Evolutionary conservation across 2,329 filamentous ascomycete species (phyloP).

Genomic region (Xylaria sp.): DNA sequence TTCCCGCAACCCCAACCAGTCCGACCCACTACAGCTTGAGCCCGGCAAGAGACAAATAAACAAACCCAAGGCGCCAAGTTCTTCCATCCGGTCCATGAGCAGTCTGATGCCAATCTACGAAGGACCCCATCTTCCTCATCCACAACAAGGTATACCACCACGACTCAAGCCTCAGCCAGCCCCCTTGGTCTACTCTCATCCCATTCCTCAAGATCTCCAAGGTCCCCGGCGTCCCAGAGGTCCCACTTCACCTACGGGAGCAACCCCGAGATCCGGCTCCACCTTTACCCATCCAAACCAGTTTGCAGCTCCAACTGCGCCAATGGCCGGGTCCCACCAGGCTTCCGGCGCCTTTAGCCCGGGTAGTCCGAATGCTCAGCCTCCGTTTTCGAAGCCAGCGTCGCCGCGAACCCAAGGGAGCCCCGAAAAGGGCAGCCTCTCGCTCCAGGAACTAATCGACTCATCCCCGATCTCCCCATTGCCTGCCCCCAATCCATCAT

Average conservation of each 20-base stretch:
- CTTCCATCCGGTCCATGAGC: conserved; percentile 23
- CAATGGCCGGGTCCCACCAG: conserved; percentile 8
- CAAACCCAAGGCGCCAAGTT: conserved; percentile 28
- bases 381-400: conserved; percentile 11
- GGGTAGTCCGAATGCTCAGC: background rate
- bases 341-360: background rate
- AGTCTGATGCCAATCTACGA: conserved; percentile 29
- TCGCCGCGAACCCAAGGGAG: conserved; percentile 1
- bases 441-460: background rate
- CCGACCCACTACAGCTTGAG: conserved; percentile 28
- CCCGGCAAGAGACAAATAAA: conserved; percentile 29
- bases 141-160: conserved; percentile 20
- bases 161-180: background rate
- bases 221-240: background rate
- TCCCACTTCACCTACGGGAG: conserved; percentile 28
- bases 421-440: background rate
- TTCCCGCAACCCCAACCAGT: conserved; percentile 27
- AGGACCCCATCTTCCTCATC: conserved; percentile 32
- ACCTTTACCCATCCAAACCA: conserved; percentile 3
- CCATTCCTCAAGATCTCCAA: background rate
- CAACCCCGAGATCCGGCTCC: conserved; percentile 14
- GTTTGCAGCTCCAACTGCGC: conserved; percentile 1
- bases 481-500: conserved; percentile 17
- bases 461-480: conserved; percentile 30
- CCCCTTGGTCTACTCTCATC: conserved; percentile 4